These are phyloP conservation scores for Neonectria faginata DNA, from an alignment of 2,329 filamentous ascomycete species.

Conservation along the genomic window DNA sequence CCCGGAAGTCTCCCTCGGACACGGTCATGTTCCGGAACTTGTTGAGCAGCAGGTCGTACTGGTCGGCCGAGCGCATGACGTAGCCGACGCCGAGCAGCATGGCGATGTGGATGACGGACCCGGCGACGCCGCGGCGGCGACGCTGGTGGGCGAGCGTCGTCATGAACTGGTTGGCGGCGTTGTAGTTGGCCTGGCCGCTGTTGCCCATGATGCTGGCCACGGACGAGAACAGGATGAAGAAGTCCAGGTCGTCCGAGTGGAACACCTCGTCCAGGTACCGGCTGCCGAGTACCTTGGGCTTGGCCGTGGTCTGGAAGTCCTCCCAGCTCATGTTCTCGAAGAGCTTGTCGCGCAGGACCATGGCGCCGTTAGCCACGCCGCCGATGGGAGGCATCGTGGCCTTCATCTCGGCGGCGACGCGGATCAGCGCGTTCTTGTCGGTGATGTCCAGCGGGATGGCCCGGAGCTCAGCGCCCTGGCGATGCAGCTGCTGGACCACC, in stretches of 20 bases:
- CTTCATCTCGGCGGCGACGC: not conserved
- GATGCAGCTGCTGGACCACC: not conserved
- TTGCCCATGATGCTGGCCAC: slow-evolving; percentile 64
- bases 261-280: not conserved
- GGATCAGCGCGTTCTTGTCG: not conserved
- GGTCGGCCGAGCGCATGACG: slow-evolving; percentile 4
- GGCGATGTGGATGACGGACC: not conserved
- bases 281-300: slow-evolving; percentile 3
- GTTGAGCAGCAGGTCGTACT: slow-evolving; percentile 7
- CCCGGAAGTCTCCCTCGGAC: not conserved
- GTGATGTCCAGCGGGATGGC: not conserved
- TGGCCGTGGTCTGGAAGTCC: slow-evolving; percentile 2
- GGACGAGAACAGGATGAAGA: slow-evolving; percentile 67
- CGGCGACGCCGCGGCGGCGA: slow-evolving; percentile 1
- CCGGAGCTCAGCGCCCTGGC: not conserved
- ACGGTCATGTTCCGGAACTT: slow-evolving; percentile 10
- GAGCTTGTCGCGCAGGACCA: not conserved
- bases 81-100: slow-evolving; percentile 1
- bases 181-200: slow-evolving; percentile 65
- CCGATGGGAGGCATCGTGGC: not conserved
- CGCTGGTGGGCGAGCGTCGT: not conserved
- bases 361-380: slow-evolving; percentile 3
- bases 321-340: slow-evolving; percentile 6
- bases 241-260: slow-evolving; percentile 53
- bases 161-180: slow-evolving; percentile 55